These are phyloP conservation scores for Macrotyloma uniflorum DNA, from an alignment of 306 rosid genomes.

Conservation along the genomic window DNA sequence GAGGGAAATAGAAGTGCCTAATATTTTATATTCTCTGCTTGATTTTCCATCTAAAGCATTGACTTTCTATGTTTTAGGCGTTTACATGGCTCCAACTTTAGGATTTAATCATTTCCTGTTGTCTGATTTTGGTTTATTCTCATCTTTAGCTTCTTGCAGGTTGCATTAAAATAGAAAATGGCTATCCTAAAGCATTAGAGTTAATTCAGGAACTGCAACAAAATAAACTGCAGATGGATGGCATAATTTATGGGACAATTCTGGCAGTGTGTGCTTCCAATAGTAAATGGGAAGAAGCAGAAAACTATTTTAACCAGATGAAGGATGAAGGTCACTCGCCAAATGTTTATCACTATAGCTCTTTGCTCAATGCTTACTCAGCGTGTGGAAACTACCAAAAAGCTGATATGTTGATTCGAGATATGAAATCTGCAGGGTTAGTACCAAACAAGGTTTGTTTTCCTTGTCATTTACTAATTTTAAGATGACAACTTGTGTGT, in stretches of 20 bases:
- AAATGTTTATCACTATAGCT: conserved; percentile 79
- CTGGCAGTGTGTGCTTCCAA: conserved; percentile 91
- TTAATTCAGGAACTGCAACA: conserved; percentile 69
- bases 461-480: conserved; percentile 40
- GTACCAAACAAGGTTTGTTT: conserved; percentile 96
- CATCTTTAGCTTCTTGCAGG: conserved; percentile 81
- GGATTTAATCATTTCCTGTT: background rate
- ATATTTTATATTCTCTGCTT: background rate
- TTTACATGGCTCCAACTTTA: background rate
- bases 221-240: conserved; percentile 68
- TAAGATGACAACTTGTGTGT: background rate
- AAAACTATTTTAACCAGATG: conserved; percentile 75
- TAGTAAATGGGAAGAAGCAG: conserved; percentile 79
- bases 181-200: conserved; percentile 81
- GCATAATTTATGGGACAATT: conserved; percentile 77
- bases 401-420: conserved; percentile 69
- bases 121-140: conserved; percentile 38
- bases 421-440: conserved; percentile 86
- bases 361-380: conserved; percentile 88
- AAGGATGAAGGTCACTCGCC: conserved; percentile 76
- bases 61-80: background rate
- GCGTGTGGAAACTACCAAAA: conserved; percentile 64
- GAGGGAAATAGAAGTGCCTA: background rate
- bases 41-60: conserved; percentile 9
- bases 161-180: conserved; percentile 67